Base-by-base conservation (phyloP, 2,329 filamentous ascomycete species). In the Monosporascus sp. region DNA sequence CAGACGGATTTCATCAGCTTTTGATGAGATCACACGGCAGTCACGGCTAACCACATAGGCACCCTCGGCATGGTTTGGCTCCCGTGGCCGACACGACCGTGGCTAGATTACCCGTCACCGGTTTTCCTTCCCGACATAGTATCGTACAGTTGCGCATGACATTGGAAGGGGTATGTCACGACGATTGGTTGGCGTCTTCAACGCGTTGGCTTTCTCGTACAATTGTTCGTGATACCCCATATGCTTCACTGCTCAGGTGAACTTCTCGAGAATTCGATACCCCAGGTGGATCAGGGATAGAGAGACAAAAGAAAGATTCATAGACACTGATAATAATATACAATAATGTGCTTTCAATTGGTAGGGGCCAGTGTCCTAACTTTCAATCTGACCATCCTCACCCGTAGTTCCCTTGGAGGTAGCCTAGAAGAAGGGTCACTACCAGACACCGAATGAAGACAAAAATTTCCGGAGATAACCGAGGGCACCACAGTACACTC, bases 1-100 rank as follows among this genome's bases (percentile, higher is more conserved):
- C 76, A 81, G 62, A 78, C 79, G 67, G 83, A 87, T 66, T 87
- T 78, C 63, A 80, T 87, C 67, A 70, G 73, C 50, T 70, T 80
- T 53, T 72, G 66, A 70, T 71, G 57, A 59, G 58, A 53, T 63
- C 66, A 48, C 65, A 27, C 46, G 7, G 19, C 43, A 27, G 40
- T 54, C 54, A n/a, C 24, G 60, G 59, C 60, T 63, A 59, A 65
- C 58, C 37, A 46, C 56, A 24, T 53, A 62, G 58, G 55, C 58
- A 48, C 52, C 49, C 52, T 41, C 48, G 53, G 53, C 44, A 52
- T 46, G 43, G 5, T 24, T 50, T 52, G 26, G 47, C 52, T 51
- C 51, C 53, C 48, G 20, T 53, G 53, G 50, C 54, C 48, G 52
- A 53, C 51, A 27, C 38, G 22, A 19, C 14, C 45, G 51, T 43